phyloP scores from a whole-genome alignment of 768 basidiomycete species.

The Tylopilus cervinicoccineus region DNA sequence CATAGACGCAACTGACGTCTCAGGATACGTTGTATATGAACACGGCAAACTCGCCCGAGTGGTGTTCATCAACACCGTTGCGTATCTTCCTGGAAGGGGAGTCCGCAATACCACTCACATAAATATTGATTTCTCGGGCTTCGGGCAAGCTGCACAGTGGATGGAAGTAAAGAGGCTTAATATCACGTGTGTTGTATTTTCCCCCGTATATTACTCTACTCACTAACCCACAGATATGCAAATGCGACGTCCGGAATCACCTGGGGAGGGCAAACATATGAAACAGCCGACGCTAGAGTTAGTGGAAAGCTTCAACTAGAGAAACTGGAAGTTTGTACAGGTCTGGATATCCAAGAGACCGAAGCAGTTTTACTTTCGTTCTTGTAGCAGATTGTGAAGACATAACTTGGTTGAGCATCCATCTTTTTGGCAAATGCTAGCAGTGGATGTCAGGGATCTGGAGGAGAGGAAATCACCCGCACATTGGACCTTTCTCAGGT shows the following conservation, averaged over 20 bases:
- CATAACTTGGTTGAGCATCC: too few species aligned
- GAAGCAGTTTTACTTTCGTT: conserved; percentile 40
- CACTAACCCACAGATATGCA: conserved; percentile 36
- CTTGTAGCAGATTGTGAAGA: background rate
- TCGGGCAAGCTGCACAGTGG: conserved; percentile 19
- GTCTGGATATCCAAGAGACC: conserved; percentile 45
- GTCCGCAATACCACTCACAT: conserved; percentile 41
- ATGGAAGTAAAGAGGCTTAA: conserved; percentile 47
- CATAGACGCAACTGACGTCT: conserved; percentile 43
- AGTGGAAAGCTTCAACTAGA: conserved; percentile 34
- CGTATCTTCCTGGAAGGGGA: conserved; percentile 39
- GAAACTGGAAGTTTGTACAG: conserved; percentile 29
- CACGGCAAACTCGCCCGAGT: conserved; percentile 39
- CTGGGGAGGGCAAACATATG: conserved; percentile 59
- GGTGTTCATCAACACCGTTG: conserved; percentile 56
- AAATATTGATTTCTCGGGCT: conserved; percentile 36
- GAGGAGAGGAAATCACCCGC: too few species aligned
- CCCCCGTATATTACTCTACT: background rate
- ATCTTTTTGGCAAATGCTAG: too few species aligned
- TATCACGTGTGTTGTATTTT: conserved; percentile 35
- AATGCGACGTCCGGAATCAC: conserved; percentile 48
- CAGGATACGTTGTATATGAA: conserved; percentile 65
- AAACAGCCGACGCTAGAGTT: conserved; percentile 43
- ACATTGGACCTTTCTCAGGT: too few species aligned
- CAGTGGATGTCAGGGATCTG: too few species aligned